phyloP scores from a whole-genome alignment of 2,329 filamentous ascomycete species.

The Colletotrichum godetiae region DNA sequence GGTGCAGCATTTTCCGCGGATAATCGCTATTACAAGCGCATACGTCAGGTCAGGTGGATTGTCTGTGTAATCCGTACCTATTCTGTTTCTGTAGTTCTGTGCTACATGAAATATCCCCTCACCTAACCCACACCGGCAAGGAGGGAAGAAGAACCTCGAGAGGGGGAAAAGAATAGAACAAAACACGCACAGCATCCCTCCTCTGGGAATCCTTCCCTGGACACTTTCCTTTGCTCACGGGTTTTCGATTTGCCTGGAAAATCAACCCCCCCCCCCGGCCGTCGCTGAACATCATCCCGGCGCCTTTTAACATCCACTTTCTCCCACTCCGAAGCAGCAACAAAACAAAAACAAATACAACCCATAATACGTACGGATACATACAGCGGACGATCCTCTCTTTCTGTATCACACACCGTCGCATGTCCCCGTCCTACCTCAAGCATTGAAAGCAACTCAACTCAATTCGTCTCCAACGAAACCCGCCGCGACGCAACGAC shows the following conservation, averaged over 20 bases:
- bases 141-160: neutral
- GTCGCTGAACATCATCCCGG: neutral
- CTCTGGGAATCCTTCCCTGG: neutral
- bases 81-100: neutral
- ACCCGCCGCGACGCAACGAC: neutral
- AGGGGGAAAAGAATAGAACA: neutral
- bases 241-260: too few relatives aligned
- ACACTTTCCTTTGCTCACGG: too few relatives aligned
- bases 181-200: neutral
- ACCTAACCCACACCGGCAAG: neutral
- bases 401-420: conserved; percentile 12
- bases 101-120: neutral
- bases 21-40: neutral
- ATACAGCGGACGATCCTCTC: neutral
- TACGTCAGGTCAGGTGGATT: neutral
- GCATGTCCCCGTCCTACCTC: neutral
- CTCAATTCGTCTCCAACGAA: neutral
- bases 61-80: neutral
- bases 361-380: neutral
- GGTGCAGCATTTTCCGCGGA: neutral
- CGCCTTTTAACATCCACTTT: neutral
- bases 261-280: too few relatives aligned
- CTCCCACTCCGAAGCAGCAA: neutral
- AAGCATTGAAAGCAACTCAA: neutral
- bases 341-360: conserved; percentile 9